A percentile compares a stretch with the other conserved stretches of the same genome.
These are phyloP conservation scores for Phalaenopsis aphrodite DNA, from an alignment of 106 monocot genomes.

Conservation along the genomic window DNA sequence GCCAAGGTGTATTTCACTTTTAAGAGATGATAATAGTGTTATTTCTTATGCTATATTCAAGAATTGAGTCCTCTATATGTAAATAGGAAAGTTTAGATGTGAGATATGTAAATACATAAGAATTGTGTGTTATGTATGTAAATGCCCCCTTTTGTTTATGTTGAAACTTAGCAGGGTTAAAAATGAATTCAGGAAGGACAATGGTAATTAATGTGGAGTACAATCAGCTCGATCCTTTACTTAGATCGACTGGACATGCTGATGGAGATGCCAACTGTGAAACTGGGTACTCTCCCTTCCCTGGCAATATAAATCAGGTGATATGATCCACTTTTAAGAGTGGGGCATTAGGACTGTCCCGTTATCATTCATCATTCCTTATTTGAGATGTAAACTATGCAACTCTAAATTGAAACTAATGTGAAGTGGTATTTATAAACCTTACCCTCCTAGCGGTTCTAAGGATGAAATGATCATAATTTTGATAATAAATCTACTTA, in stretches of 20 bases:
- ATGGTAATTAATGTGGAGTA: slow-evolving; percentile 99
- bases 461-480: neutral
- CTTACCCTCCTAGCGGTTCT: neutral
- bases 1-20: too few species aligned
- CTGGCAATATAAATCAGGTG: slow-evolving; percentile 98
- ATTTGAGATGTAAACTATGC: neutral
- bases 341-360: neutral
- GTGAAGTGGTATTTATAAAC: neutral
- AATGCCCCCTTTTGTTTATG: neutral
- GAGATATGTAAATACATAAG: too few species aligned
- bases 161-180: slow-evolving; percentile 1
- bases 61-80: too few species aligned
- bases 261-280: slow-evolving; percentile 92
- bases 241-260: slow-evolving; percentile 77
- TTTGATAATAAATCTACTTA: neutral
- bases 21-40: too few species aligned
- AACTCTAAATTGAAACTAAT: neutral
- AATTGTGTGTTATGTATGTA: too few species aligned
- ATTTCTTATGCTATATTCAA: too few species aligned
- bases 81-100: too few species aligned
- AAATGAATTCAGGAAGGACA: slow-evolving; percentile 52
- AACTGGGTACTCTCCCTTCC: slow-evolving; percentile 92
- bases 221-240: slow-evolving; percentile 95
- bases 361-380: neutral
- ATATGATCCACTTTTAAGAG: neutral